phyloP scores from a whole-genome alignment of 768 basidiomycete species.

The Lactarius hatsudake region DNA sequence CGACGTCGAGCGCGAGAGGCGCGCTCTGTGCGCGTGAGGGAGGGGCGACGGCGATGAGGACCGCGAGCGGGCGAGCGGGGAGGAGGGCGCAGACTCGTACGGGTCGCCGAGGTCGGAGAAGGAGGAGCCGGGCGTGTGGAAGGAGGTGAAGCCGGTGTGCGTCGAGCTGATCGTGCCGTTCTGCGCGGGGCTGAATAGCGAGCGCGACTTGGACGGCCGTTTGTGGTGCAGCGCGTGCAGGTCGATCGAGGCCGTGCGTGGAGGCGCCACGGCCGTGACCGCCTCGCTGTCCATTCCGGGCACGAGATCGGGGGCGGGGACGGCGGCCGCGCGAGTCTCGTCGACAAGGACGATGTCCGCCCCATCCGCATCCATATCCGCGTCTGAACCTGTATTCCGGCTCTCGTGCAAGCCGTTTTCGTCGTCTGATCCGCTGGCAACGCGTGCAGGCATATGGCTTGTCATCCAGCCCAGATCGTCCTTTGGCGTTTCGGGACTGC shows the following conservation, averaged over 20 bases:
- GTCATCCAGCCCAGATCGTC: conserved; percentile 7
- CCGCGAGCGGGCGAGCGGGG: conserved; percentile 44
- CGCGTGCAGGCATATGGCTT: neutral
- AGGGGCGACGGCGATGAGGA: conserved; percentile 27
- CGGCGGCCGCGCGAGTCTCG: neutral
- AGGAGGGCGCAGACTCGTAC: conserved; percentile 48
- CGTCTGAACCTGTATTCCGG: neutral
- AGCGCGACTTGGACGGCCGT: conserved; percentile 43
- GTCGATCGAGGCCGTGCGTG: conserved; percentile 35
- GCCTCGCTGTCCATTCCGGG: conserved; percentile 25
- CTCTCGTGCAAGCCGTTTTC: neutral
- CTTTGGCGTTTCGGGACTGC: conserved; percentile 14
- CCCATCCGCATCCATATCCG: neutral
- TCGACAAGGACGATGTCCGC: conserved; percentile 6
- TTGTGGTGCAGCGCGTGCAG: conserved; percentile 32
- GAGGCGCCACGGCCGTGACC: conserved; percentile 25
- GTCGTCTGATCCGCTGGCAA: conserved; percentile 2
- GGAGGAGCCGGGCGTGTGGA: conserved; percentile 81
- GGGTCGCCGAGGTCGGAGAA: conserved; percentile 57
- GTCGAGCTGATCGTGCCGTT: conserved; percentile 56
- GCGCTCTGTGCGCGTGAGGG: conserved; percentile 28
- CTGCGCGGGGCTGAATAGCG: conserved; percentile 39
- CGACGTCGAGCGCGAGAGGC: conserved; percentile 23
- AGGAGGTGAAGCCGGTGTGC: conserved; percentile 57
- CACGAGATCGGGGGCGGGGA: neutral